Conservation (phyloP, 2,329 filamentous ascomycete species). For the Paraphaeosphaeria minitans region DNA sequence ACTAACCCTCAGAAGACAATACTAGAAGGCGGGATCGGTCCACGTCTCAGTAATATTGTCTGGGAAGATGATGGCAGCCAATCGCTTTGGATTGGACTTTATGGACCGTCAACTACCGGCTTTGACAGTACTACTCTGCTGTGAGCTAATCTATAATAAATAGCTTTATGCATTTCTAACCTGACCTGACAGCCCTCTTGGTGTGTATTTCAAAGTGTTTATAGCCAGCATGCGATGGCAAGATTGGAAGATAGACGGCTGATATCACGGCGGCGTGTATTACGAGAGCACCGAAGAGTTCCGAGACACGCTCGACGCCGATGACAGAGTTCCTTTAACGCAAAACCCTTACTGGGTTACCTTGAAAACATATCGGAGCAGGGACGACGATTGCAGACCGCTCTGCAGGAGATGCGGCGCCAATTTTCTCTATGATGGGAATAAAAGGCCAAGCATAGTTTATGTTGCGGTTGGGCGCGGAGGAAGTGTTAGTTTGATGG, state of each 20-base stretch:
- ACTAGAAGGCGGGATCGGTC: constrained; percentile 19
- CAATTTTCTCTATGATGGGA: constrained; percentile 52
- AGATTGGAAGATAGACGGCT: constrained; percentile 58
- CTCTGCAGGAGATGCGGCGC: constrained; percentile 57
- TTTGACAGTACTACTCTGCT: constrained; percentile 54
- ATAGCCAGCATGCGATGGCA: constrained; percentile 58
- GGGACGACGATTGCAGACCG: constrained; percentile 52
- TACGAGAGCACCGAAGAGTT: constrained; percentile 59
- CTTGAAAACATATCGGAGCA: constrained; percentile 51
- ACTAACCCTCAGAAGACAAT: constrained; percentile 16
- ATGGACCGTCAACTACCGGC: constrained; percentile 44
- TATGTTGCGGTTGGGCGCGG: constrained; percentile 55
- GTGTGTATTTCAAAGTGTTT: constrained; percentile 51
- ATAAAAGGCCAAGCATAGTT: constrained; percentile 48
- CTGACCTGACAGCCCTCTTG: constrained; percentile 43
- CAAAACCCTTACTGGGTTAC: constrained; percentile 43
- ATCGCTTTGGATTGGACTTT: constrained; percentile 55
- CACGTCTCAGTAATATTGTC: constrained; percentile 36
- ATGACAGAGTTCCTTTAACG: constrained; percentile 20
- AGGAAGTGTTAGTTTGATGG: constrained; percentile 52
- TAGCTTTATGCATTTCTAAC: neutral
- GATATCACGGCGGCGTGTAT: constrained; percentile 61
- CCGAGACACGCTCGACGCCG: constrained; percentile 42
- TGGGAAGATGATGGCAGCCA: constrained; percentile 43
- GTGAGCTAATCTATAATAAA: neutral